A percentile compares a stretch with the other conserved stretches of the same genome.
phyloP scores from a whole-genome alignment of 2,329 filamentous ascomycete genomes.

The Mycosphaerella sp. region DNA sequence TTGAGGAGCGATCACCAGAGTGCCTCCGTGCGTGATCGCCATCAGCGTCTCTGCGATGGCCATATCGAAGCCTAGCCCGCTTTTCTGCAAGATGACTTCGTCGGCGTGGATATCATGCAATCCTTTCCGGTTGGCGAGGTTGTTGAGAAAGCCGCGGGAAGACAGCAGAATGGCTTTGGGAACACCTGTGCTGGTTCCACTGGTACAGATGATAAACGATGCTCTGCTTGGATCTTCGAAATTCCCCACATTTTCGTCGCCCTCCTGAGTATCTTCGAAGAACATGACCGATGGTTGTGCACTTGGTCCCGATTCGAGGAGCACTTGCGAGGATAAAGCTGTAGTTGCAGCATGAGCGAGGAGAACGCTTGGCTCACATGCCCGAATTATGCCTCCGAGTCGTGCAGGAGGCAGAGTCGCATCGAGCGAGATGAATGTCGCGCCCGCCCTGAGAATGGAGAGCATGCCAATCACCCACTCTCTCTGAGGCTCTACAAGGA shows the following conservation, averaged over 20 bases:
- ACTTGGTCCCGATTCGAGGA: neutral
- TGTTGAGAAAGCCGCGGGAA: conserved; percentile 14
- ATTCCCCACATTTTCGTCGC: neutral
- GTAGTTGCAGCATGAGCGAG: conserved; percentile 12
- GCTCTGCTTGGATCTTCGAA: conserved; percentile 12
- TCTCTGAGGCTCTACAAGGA: conserved; percentile 12
- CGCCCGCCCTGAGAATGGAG: conserved; percentile 10
- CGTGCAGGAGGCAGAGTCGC: conserved; percentile 13
- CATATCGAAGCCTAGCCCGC: conserved; percentile 39
- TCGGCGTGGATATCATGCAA: conserved; percentile 8
- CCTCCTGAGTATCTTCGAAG: conserved; percentile 5
- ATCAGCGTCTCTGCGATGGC: conserved; percentile 37
- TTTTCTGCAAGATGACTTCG: conserved; percentile 36
- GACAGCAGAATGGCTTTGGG: conserved; percentile 19
- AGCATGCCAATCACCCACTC: conserved; percentile 15
- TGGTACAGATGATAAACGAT: conserved; percentile 16
- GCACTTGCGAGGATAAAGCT: neutral
- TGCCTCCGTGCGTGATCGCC: conserved; percentile 36
- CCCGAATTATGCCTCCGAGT: conserved; percentile 9
- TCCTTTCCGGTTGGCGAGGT: conserved; percentile 7
- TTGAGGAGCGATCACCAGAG: conserved; percentile 33
- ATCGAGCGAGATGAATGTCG: conserved; percentile 15
- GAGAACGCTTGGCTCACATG: conserved; percentile 11
- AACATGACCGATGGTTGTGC: neutral
- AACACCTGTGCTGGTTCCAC: conserved; percentile 15